phyloP scores from a whole-genome alignment of 371 early-diverging fungal species.

The Syncephalastrum sp. region DNA sequence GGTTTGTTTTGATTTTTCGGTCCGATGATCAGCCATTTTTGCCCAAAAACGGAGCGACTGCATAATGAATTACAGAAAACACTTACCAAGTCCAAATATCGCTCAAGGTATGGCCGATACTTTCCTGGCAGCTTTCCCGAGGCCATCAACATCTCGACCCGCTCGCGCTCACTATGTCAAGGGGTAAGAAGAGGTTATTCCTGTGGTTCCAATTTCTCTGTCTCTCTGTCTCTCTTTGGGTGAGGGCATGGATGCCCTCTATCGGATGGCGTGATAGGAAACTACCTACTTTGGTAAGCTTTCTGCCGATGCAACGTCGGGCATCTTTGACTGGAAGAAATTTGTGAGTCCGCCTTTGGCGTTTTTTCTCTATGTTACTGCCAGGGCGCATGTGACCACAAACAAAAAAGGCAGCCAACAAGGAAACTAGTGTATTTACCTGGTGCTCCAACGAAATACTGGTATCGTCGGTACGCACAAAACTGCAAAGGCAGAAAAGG shows the following conservation, averaged over 20 bases:
- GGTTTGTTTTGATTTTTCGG: not conserved
- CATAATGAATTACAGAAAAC: constrained; percentile 5
- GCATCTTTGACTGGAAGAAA: too few relatives aligned
- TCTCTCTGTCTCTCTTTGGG: too few relatives aligned
- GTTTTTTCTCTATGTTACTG: too few relatives aligned
- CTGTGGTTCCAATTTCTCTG: too few relatives aligned
- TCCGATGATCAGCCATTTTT: not conserved
- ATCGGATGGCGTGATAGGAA: not conserved
- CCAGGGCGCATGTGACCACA: too few relatives aligned
- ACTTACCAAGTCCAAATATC: constrained; percentile 2
- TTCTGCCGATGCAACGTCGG: constrained; percentile 13
- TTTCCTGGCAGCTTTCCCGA: not conserved
- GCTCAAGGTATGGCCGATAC: not conserved
- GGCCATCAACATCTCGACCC: not conserved
- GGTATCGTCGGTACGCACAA: constrained; percentile 23
- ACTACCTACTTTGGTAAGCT: constrained; percentile 25
- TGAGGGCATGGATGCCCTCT: too few relatives aligned
- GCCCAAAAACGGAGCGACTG: not conserved
- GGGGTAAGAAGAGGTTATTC: too few relatives aligned
- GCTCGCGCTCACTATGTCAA: not conserved
- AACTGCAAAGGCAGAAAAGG: constrained; percentile 38
- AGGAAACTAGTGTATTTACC: constrained; percentile 13
- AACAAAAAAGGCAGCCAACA: too few relatives aligned
- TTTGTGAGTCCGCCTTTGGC: too few relatives aligned
- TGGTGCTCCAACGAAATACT: constrained; percentile 31